phyloP scores from a whole-genome alignment of 2,329 filamentous ascomycete genomes.

The Diaporthe helianthi region DNA sequence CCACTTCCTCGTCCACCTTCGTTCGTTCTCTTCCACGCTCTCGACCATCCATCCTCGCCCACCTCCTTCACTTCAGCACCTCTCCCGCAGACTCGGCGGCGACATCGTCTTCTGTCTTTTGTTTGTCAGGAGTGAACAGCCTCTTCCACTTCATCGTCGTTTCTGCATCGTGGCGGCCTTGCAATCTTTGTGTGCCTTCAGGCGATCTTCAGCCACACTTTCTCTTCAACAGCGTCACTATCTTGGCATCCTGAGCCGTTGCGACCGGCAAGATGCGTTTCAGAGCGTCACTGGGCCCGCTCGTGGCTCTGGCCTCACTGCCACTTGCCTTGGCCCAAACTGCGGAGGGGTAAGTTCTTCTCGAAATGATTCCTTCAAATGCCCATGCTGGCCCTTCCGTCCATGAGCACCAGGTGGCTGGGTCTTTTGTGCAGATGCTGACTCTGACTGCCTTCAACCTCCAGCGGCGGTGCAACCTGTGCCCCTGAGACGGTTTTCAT shows the following conservation, averaged over 20 bases:
- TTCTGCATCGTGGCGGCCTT: not conserved
- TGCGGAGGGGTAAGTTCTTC: constrained; percentile 44
- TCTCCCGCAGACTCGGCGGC: constrained; percentile 10
- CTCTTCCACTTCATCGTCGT: no score
- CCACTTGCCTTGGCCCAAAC: constrained; percentile 43
- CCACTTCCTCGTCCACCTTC: constrained; percentile 1
- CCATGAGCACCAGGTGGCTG: constrained; percentile 29
- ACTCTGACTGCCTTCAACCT: constrained; percentile 10
- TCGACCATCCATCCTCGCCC: constrained; percentile 14
- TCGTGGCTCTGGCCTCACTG: constrained; percentile 47
- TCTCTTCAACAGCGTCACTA: not conserved
- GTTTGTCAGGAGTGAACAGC: constrained; percentile 21
- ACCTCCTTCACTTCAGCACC: not conserved
- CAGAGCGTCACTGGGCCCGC: constrained; percentile 44
- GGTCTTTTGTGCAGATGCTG: constrained; percentile 32
- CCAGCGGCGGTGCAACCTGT: constrained; percentile 46
- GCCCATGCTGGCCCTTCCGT: constrained; percentile 23
- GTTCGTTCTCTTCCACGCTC: constrained; percentile 27
- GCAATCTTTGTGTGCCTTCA: not conserved
- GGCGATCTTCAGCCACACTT: not conserved
- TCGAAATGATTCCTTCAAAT: not conserved
- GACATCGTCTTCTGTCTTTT: constrained; percentile 28
- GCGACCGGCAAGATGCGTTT: constrained; percentile 48
- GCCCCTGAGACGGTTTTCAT: constrained; percentile 55
- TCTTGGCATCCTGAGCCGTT: not conserved